Conservation (phyloP, 345 rosid genomes). For the Linum tenue region DNA sequence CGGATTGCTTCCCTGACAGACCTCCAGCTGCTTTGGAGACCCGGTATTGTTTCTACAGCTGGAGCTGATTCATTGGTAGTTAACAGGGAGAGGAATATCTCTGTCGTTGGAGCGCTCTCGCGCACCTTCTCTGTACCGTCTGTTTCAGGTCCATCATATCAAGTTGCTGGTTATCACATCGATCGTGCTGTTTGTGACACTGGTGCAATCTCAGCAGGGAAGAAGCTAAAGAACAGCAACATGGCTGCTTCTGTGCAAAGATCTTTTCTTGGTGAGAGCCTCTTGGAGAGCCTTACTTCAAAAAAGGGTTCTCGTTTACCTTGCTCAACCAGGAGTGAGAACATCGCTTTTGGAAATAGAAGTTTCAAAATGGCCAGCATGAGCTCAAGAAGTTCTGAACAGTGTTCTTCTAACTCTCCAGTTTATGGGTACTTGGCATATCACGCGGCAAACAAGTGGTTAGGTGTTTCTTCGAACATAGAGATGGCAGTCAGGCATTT, state of each 20-base stretch:
- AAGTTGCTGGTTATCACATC: slow-evolving; percentile 79
- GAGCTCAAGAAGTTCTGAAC: slow-evolving; percentile 46
- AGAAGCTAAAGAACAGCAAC: slow-evolving; percentile 21
- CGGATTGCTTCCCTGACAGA: slow-evolving; percentile 31
- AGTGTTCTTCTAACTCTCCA: slow-evolving; percentile 23
- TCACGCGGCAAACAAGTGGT: slow-evolving; percentile 46
- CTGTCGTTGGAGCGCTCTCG: slow-evolving; percentile 75
- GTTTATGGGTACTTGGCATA: slow-evolving; percentile 43
- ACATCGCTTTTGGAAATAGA: slow-evolving; percentile 24
- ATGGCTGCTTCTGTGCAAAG: slow-evolving; percentile 55
- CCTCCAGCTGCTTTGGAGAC: slow-evolving; percentile 40
- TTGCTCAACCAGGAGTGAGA: slow-evolving; percentile 15
- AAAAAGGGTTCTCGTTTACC: slow-evolving; percentile 19
- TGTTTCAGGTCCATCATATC: slow-evolving; percentile 80
- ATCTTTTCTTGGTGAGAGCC: slow-evolving; percentile 28
- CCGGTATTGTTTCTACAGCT: slow-evolving; percentile 36
- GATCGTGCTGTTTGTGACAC: slow-evolving; percentile 45
- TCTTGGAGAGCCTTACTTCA: slow-evolving; percentile 28
- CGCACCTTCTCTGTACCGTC: slow-evolving; percentile 77
- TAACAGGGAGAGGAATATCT: slow-evolving; percentile 54
- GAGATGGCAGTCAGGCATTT: slow-evolving; percentile 46
- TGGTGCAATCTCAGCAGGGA: slow-evolving; percentile 20
- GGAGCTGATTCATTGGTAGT: slow-evolving; percentile 42
- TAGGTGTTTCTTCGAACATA: slow-evolving; percentile 17
- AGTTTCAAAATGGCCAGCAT: slow-evolving; percentile 38